Evolutionary conservation across 176 grass and related monocot species (phyloP).

Genomic region (Juncus effusus): DNA sequence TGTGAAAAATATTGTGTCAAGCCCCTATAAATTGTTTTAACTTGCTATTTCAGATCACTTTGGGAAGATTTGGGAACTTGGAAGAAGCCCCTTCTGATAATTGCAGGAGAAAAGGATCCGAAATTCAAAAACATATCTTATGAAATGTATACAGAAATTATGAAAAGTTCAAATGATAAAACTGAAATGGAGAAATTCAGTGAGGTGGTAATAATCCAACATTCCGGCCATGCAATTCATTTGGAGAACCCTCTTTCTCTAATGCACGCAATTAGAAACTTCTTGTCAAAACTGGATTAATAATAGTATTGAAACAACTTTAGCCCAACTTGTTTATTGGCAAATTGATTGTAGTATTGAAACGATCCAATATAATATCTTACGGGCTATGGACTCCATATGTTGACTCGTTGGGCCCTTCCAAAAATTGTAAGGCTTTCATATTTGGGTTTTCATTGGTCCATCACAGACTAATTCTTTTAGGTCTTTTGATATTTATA

Average conservation of each 20-base stretch:
- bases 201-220: conserved; percentile 56
- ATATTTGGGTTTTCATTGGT: too few relatives aligned
- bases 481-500: conserved; percentile 18
- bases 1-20: neutral
- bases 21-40: neutral
- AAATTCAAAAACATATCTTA: conserved; percentile 66
- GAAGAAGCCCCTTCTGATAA: conserved; percentile 63
- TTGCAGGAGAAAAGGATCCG: conserved; percentile 73
- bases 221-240: conserved; percentile 85
- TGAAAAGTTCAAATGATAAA: conserved; percentile 18
- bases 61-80: conserved; percentile 82
- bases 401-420: too few relatives aligned
- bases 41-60: conserved; percentile 56
- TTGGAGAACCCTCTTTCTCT: conserved; percentile 81
- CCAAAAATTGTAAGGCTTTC: too few relatives aligned
- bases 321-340: too few relatives aligned
- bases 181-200: conserved; percentile 31
- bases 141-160: conserved; percentile 60
- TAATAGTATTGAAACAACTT: too few relatives aligned
- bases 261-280: conserved; percentile 71
- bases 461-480: too few relatives aligned
- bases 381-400: too few relatives aligned
- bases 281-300: conserved; percentile 40
- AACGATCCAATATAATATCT: too few relatives aligned
- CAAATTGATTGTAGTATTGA: too few relatives aligned